These are phyloP conservation scores for Pythium plurisporium DNA, from an alignment of 352 stramenopile genomes.

Conservation along the genomic window DNA sequence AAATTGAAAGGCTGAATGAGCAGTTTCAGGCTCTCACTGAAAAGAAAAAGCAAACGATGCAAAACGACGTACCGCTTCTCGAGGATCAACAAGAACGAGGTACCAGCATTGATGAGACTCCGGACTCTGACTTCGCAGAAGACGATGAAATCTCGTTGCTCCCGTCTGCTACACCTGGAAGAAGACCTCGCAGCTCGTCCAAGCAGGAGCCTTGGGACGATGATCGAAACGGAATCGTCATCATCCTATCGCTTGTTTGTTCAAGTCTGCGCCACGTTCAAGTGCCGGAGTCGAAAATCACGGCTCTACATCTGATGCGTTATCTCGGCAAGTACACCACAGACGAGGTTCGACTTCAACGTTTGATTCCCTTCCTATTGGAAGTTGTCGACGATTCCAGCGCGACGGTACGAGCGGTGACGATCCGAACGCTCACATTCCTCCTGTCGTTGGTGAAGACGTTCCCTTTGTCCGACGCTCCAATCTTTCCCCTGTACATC, in stretches of 20 bases:
- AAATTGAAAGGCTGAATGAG: conserved; percentile 79
- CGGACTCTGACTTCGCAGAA: conserved; percentile 18
- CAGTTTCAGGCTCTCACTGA: conserved; percentile 75
- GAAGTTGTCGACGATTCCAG: conserved; percentile 92
- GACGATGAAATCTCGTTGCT: conserved; percentile 21
- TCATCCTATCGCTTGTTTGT: conserved; percentile 82
- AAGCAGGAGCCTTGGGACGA: conserved; percentile 21
- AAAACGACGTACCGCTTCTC: conserved; percentile 38
- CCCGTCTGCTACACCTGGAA: background rate
- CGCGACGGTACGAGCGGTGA: conserved; percentile 86
- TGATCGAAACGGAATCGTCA: conserved; percentile 81
- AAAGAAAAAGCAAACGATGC: conserved; percentile 70
- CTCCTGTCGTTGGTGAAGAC: conserved; percentile 88
- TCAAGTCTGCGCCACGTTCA: conserved; percentile 81
- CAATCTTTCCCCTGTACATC: conserved; percentile 97
- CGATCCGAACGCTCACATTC: conserved; percentile 88
- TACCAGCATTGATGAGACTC: conserved; percentile 20
- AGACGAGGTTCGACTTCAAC: conserved; percentile 93
- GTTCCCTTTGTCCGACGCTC: conserved; percentile 93
- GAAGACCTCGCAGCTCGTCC: conserved; percentile 3
- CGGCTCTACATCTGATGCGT: conserved; percentile 91
- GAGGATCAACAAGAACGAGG: conserved; percentile 26
- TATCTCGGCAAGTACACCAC: conserved; percentile 84
- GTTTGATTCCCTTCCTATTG: conserved; percentile 91
- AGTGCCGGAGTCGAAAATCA: conserved; percentile 84